These are phyloP conservation scores for Scutellaria baicalensis DNA, from an alignment of 257 asterid genomes.

Conservation along the genomic window DNA sequence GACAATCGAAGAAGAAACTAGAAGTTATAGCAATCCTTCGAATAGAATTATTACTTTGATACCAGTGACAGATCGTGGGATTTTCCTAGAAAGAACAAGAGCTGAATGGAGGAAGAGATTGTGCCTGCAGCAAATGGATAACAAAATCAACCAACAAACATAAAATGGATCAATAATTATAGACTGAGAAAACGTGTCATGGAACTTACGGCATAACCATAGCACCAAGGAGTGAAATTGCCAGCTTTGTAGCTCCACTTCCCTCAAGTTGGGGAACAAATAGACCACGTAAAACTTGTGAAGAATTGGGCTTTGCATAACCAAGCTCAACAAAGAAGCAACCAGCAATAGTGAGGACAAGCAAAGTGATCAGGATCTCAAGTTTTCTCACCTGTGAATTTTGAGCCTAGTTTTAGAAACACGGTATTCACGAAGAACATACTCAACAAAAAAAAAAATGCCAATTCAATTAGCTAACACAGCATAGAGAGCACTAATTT, in stretches of 20 bases:
- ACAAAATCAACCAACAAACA: background rate
- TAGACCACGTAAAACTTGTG: slow-evolving; percentile 72
- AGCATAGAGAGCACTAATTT: background rate
- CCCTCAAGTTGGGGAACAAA: slow-evolving; percentile 88
- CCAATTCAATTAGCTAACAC: background rate
- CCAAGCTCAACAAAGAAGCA: slow-evolving; percentile 86
- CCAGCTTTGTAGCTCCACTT: slow-evolving; percentile 81
- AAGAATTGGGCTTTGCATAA: slow-evolving; percentile 65
- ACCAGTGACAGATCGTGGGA: slow-evolving; percentile 72
- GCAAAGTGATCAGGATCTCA: slow-evolving; percentile 70
- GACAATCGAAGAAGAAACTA: background rate
- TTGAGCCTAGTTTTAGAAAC: slow-evolving; percentile 8
- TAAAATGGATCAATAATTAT: background rate
- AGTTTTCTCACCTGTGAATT: slow-evolving; percentile 80
- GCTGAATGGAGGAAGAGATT: slow-evolving; percentile 98
- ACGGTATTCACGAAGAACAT: background rate
- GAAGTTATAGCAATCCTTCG: background rate
- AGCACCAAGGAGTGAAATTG: slow-evolving; percentile 94
- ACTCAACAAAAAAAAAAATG: background rate
- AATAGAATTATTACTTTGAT: slow-evolving; percentile 51
- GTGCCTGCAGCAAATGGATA: slow-evolving; percentile 49
- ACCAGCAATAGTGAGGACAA: slow-evolving; percentile 72
- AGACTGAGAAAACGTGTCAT: background rate
- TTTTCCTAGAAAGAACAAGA: slow-evolving; percentile 86
- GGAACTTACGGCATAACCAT: slow-evolving; percentile 97